Percentiles rank a stretch among this genome's conserved stretches.
Evolutionary conservation across 2,329 filamentous ascomycete genomes (phyloP).

Genomic region (Myriosclerotinia scirpicola): DNA sequence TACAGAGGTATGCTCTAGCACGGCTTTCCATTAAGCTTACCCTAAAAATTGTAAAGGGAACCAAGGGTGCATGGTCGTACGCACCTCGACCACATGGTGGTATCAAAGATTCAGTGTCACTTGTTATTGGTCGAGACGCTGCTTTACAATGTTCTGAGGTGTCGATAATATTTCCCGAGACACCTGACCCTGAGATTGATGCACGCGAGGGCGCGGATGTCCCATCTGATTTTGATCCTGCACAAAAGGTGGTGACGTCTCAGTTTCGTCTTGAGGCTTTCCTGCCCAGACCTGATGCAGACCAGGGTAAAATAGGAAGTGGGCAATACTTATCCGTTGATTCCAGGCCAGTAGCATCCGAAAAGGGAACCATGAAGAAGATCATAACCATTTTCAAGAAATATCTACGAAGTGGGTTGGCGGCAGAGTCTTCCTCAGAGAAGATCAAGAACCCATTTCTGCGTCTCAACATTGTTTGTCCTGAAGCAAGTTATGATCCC

Average conservation of each 20-base stretch:
- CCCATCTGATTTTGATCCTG: neutral
- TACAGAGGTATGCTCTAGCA: constrained; percentile 66
- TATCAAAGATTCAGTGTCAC: constrained; percentile 59
- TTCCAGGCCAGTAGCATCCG: constrained; percentile 59
- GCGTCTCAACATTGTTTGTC: constrained; percentile 62
- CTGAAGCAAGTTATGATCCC: constrained; percentile 63
- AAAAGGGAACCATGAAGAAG: constrained; percentile 59
- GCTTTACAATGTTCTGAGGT: constrained; percentile 54
- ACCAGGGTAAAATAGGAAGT: constrained; percentile 47
- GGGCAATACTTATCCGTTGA: constrained; percentile 68
- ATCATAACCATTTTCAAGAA: constrained; percentile 55
- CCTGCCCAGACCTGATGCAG: constrained; percentile 54
- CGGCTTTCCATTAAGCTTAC: constrained; percentile 61
- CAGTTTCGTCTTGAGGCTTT: constrained; percentile 55
- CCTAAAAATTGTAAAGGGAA: constrained; percentile 57
- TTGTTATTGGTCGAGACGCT: constrained; percentile 60
- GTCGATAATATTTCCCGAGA: constrained; percentile 30
- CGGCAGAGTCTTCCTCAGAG: constrained; percentile 31
- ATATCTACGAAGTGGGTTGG: constrained; percentile 44
- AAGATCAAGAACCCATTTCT: constrained; percentile 58
- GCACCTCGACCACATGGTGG: constrained; percentile 52
- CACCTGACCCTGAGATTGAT: constrained; percentile 18
- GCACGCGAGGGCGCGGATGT: neutral
- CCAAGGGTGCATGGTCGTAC: constrained; percentile 59
- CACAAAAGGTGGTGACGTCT: neutral